A percentile compares a stretch with the other conserved stretches of the same genome.
These are phyloP conservation scores for Neurospora sp. DNA, from an alignment of 495 filamentous ascomycete genomes.

Conservation along the genomic window DNA sequence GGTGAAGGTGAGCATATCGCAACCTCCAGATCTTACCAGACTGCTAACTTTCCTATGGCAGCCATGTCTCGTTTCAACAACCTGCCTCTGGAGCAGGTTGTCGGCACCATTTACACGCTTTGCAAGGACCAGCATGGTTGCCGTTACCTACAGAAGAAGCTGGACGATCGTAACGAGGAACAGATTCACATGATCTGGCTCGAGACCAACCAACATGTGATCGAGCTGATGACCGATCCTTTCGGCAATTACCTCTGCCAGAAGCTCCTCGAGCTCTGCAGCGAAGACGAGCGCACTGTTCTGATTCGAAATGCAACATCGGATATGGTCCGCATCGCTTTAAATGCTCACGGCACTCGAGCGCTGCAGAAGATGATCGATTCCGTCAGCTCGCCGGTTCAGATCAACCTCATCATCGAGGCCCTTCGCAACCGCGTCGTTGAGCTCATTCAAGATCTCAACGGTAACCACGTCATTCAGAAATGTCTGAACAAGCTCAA, in stretches of 20 bases:
- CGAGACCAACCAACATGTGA: constrained; percentile 82
- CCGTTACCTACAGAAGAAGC: constrained; percentile 87
- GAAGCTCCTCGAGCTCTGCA: constrained; percentile 88
- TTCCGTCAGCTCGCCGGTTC: constrained; percentile 68
- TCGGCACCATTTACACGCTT: constrained; percentile 70
- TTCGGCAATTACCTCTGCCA: constrained; percentile 98
- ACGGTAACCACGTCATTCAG: constrained; percentile 97
- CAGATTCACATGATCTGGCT: constrained; percentile 86
- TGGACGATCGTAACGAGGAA: constrained; percentile 80
- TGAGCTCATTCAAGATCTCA: constrained; percentile 88
- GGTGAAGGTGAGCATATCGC: constrained; percentile 43
- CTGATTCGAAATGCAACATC: constrained; percentile 80
- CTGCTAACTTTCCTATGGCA: constrained; percentile 14
- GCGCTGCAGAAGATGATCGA: constrained; percentile 99
- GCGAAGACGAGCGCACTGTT: constrained; percentile 85
- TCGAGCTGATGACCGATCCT: constrained; percentile 97
- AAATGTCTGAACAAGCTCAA: constrained; percentile 93
- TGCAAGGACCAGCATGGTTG: constrained; percentile 98
- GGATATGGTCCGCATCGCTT: constrained; percentile 78
- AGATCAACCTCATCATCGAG: constrained; percentile 71
- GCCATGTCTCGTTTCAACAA: constrained; percentile 65
- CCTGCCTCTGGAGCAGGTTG: constrained; percentile 64
- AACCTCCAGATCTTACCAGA: not conserved
- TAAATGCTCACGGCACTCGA: constrained; percentile 94
- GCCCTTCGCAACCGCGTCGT: constrained; percentile 74